Evolutionary conservation across 306 rosid genomes (phyloP).

Genomic region (Vigna unguiculata): DNA sequence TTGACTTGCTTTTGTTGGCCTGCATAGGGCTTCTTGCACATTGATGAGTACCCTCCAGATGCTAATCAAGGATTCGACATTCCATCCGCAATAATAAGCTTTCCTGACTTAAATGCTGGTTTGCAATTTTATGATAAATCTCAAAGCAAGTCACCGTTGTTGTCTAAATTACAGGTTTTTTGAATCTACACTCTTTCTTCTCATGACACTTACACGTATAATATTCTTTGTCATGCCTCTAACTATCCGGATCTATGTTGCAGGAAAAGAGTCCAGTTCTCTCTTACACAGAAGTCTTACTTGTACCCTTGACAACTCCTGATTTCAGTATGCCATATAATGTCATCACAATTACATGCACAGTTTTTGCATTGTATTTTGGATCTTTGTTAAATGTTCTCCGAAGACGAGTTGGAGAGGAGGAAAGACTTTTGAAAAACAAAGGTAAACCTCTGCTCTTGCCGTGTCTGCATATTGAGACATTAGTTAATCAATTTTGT

Average conservation of each 20-base stretch:
- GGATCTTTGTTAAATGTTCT: constrained; percentile 89
- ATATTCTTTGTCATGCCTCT: constrained; percentile 19
- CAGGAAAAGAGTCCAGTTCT: constrained; percentile 74
- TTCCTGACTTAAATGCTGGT: constrained; percentile 71
- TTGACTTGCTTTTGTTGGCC: constrained; percentile 34
- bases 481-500: constrained; percentile 9
- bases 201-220: background rate
- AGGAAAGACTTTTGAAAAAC: constrained; percentile 72
- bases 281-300: constrained; percentile 87
- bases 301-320: constrained; percentile 92
- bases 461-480: constrained; percentile 7
- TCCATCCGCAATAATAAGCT: constrained; percentile 93
- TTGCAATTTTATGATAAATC: constrained; percentile 57
- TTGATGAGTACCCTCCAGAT: constrained; percentile 96
- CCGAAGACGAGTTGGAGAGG: constrained; percentile 82
- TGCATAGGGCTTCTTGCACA: constrained; percentile 88
- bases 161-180: constrained; percentile 77
- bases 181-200: constrained; percentile 18
- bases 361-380: constrained; percentile 85
- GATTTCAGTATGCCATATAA: constrained; percentile 99
- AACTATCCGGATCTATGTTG: constrained; percentile 45
- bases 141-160: constrained; percentile 63
- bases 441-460: constrained; percentile 60
- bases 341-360: constrained; percentile 94
- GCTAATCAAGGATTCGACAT: constrained; percentile 97